Percentiles rank a stretch among this genome's conserved stretches.
Evolutionary conservation across 371 early-diverging fungal genomes (phyloP).

Genomic region (Synchytrium microbalum): DNA sequence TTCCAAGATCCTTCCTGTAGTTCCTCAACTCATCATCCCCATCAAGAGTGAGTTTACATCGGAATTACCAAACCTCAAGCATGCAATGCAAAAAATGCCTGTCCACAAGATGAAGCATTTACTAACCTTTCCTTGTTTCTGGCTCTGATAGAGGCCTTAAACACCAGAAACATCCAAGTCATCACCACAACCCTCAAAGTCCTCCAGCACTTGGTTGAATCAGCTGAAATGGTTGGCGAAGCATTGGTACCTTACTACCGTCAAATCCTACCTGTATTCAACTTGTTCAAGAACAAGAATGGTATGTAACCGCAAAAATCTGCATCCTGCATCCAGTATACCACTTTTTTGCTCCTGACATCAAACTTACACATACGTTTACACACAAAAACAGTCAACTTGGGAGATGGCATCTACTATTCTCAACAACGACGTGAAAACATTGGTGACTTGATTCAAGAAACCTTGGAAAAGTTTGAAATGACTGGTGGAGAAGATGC

Average conservation of each 20-base stretch:
- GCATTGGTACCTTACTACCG: constrained; percentile 53
- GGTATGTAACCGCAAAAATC: no score
- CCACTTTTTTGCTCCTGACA: constrained; percentile 2
- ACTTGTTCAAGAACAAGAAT: constrained; percentile 52
- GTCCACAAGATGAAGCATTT: no score
- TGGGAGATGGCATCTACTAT: constrained; percentile 54
- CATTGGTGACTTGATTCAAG: constrained; percentile 53
- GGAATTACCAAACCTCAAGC: no score
- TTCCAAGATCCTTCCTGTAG: constrained; percentile 47
- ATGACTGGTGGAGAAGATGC: constrained; percentile 52
- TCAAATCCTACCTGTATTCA: constrained; percentile 50
- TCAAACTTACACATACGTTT: no score
- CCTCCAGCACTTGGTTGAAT: constrained; percentile 50
- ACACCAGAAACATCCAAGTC: constrained; percentile 48
- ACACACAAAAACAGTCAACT: constrained; percentile 40
- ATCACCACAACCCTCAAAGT: constrained; percentile 50
- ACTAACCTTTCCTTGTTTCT: no score
- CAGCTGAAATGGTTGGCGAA: constrained; percentile 52
- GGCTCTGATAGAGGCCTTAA: constrained; percentile 40
- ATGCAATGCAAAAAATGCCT: no score
- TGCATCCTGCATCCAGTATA: background rate
- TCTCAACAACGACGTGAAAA: constrained; percentile 53
- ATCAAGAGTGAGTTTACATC: constrained; percentile 39
- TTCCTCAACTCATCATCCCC: constrained; percentile 52
- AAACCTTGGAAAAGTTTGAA: constrained; percentile 53